Evolutionary conservation across 495 filamentous ascomycete species (phyloP), one percentile per base, ranked within the genome.

Genomic region (Penicillium nucicola): DNA sequence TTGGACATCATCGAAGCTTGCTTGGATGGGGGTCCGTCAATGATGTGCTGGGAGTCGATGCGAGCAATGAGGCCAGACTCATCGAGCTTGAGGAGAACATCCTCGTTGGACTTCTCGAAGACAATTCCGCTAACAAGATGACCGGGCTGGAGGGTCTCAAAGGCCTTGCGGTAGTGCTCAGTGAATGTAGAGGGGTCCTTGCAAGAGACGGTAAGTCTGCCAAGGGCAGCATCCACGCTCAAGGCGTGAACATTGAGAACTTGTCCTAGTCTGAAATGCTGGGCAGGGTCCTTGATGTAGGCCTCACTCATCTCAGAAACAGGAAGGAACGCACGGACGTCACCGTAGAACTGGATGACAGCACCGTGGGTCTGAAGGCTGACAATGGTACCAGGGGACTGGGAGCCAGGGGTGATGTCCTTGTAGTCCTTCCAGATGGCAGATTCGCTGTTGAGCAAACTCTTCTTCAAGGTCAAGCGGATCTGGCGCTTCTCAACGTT

Each of bases 281-380:
- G 82, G 36, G 78, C 81, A 6, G 92, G 90, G 60, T 96, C 87
- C 58, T 87, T 80, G 56, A 98, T 96, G 66, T 84, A 97, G 12
- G 91, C 88, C 62, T 97, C 95, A 64, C 92, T 96, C 95, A 98
- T 97, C 63, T 98, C 92, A 3, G 88, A 87, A 2, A 95, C 83
- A 1, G 93, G 92, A 47, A 98, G 78, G 69, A 92, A 97, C 10
- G 84, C 95, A 40, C 82, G 80, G 33, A 97, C 71, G 8, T 75
- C 67, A 18, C 90, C 89, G 60, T 92, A 97, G 74, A 97, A 98
- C 57, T 96, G 91, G 42, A 97, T 88, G 17, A 95, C 81, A 11
- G 92, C 93, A 49, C 93, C 95, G 54, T 82, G 80, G 17, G 77
- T 62, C 37, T 90, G 71, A 11, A 97, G 66, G 38, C 84, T 93